Percentiles rank a stretch among this genome's conserved stretches.
Conservation (phyloP, 768 basidiomycete genomes). For the Boletus eberwhitei region DNA sequence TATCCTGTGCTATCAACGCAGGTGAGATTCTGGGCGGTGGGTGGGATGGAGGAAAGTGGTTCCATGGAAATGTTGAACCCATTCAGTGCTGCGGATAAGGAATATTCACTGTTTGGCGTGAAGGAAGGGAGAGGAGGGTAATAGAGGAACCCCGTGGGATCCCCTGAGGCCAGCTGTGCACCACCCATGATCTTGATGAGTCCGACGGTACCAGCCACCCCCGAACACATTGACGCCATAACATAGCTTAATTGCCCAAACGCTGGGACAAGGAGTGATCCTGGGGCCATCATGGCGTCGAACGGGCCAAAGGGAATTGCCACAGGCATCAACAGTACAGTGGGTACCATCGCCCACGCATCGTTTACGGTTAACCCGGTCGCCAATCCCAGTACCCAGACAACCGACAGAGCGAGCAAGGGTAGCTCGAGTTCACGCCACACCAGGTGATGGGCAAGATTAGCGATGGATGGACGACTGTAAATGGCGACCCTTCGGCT, state of each 20-base stretch:
- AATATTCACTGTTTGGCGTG: background rate
- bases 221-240: background rate
- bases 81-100: background rate
- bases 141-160: background rate
- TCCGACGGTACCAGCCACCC: no score
- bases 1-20: background rate
- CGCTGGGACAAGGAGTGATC: no score
- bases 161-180: background rate
- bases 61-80: conserved; percentile 6
- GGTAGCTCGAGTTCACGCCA: background rate
- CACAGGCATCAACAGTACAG: background rate
- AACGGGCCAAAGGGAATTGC: background rate
- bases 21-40: background rate
- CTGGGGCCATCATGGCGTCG: background rate
- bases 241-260: no score
- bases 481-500: conserved; percentile 4
- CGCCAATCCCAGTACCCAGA: background rate
- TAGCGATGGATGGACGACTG: background rate
- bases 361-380: conserved; percentile 3
- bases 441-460: background rate
- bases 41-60: background rate
- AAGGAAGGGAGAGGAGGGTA: background rate
- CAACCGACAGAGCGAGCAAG: background rate
- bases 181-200: no score
- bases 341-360: background rate